These are phyloP conservation scores for Prunus mira DNA, from an alignment of 306 rosid genomes.

Conservation along the genomic window DNA sequence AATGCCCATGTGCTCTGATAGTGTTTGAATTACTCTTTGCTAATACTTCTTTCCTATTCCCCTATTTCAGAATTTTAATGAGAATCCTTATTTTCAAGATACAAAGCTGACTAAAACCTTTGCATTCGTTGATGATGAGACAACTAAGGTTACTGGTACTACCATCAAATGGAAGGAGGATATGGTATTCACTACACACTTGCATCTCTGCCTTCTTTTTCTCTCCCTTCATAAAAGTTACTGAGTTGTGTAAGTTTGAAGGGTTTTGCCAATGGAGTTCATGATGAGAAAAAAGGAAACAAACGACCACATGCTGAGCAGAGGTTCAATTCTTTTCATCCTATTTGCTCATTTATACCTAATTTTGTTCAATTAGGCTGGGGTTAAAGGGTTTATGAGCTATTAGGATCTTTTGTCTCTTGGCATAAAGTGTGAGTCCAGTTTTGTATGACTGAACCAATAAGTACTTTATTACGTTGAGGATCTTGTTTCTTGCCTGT, in stretches of 20 bases:
- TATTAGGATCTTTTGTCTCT: neutral
- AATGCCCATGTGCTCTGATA: neutral
- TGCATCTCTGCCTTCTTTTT: neutral
- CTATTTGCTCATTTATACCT: neutral
- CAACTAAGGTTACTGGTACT: slow-evolving; percentile 51
- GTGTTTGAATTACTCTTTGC: slow-evolving; percentile 1
- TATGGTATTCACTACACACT: slow-evolving; percentile 36
- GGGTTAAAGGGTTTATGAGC: neutral
- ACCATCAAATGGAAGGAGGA: slow-evolving; percentile 69
- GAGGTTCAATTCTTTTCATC: slow-evolving; percentile 38
- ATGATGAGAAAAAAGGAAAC: slow-evolving; percentile 52
- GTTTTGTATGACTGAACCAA: neutral
- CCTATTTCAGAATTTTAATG: slow-evolving; percentile 49
- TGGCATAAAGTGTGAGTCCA: neutral
- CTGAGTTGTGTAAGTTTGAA: slow-evolving; percentile 23
- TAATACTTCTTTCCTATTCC: neutral
- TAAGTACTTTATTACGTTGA: neutral
- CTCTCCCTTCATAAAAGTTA: neutral
- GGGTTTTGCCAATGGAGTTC: slow-evolving; percentile 54
- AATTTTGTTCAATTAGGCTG: neutral
- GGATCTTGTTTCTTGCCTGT: neutral
- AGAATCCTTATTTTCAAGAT: slow-evolving; percentile 65
- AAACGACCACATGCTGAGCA: slow-evolving; percentile 42
- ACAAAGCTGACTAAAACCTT: slow-evolving; percentile 52
- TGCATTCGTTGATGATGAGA: slow-evolving; percentile 53